Evolutionary conservation across 768 basidiomycete genomes (phyloP).

Genomic region (Lactifluus subvellereus): DNA sequence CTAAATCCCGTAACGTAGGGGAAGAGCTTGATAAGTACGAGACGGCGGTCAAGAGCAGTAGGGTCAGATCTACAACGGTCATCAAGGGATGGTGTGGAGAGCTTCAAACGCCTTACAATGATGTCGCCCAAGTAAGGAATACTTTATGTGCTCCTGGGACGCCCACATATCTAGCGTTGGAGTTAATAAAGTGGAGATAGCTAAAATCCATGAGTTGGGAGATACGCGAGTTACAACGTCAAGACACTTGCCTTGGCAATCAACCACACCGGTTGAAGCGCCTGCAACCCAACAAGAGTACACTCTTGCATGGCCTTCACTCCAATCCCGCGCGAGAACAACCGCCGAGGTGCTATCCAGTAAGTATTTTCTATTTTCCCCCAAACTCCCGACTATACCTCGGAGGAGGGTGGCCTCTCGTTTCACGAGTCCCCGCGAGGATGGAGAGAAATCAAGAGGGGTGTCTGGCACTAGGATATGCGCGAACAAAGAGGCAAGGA

Average conservation of each 20-base stretch:
- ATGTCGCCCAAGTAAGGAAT: conserved; percentile 69
- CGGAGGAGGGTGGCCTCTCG: conserved; percentile 50
- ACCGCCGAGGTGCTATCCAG: conserved; percentile 48
- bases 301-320: conserved; percentile 50
- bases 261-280: conserved; percentile 32
- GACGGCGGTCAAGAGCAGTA: conserved; percentile 58
- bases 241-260: conserved; percentile 31
- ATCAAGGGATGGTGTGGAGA: neutral
- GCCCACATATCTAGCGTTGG: conserved; percentile 64
- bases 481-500: conserved; percentile 55
- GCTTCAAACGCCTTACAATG: conserved; percentile 48
- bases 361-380: conserved; percentile 40
- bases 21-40: conserved; percentile 55
- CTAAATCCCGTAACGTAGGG: conserved; percentile 39
- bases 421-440: conserved; percentile 41
- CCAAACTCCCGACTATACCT: conserved; percentile 47
- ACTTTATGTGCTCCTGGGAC: conserved; percentile 69
- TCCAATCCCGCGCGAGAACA: conserved; percentile 54
- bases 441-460: conserved; percentile 31
- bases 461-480: conserved; percentile 36
- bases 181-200: conserved; percentile 48
- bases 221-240: neutral
- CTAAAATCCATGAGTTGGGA: conserved; percentile 15
- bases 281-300: conserved; percentile 68
- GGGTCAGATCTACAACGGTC: conserved; percentile 55